These are phyloP conservation scores for Bruguiera hainesii DNA, from an alignment of 441 rosid species.

Conservation along the genomic window DNA sequence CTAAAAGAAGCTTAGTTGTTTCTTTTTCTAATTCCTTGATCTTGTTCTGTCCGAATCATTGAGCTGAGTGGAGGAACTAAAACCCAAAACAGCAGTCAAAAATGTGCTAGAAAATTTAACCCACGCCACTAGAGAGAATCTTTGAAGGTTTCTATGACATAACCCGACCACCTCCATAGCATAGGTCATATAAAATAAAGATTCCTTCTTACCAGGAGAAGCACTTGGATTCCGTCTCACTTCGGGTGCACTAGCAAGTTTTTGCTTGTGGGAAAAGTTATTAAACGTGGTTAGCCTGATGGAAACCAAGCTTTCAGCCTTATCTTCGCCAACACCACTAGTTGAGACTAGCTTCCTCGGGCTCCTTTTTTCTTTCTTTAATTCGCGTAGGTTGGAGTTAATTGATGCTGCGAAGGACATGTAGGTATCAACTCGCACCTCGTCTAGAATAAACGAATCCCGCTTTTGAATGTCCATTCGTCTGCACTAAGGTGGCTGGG, in stretches of 20 bases:
- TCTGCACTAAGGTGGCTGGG: too few relatives aligned
- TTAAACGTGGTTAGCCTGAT: too few relatives aligned
- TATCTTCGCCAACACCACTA: too few relatives aligned
- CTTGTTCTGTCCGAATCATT: too few relatives aligned
- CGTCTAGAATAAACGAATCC: too few relatives aligned
- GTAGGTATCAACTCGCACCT: too few relatives aligned
- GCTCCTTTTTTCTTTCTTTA: too few relatives aligned
- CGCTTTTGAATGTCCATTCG: too few relatives aligned
- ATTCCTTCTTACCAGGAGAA: constrained; percentile 16
- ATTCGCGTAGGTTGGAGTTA: too few relatives aligned
- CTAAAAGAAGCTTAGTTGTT: neutral
- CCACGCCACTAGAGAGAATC: constrained; percentile 16
- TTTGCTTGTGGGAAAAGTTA: neutral
- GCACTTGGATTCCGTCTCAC: constrained; percentile 11
- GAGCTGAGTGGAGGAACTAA: neutral
- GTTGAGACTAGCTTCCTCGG: too few relatives aligned
- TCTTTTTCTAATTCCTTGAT: neutral
- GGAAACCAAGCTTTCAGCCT: too few relatives aligned
- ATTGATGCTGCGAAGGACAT: too few relatives aligned
- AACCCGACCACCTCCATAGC: constrained; percentile 7
- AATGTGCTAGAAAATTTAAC: neutral
- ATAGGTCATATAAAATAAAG: neutral
- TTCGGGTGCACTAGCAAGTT: neutral
- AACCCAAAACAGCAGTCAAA: neutral
- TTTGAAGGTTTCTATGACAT: constrained; percentile 31